Evolutionary conservation across 1,284 basidiomycete genomes (phyloP).

Genomic region (Takashimella tepidaria): DNA sequence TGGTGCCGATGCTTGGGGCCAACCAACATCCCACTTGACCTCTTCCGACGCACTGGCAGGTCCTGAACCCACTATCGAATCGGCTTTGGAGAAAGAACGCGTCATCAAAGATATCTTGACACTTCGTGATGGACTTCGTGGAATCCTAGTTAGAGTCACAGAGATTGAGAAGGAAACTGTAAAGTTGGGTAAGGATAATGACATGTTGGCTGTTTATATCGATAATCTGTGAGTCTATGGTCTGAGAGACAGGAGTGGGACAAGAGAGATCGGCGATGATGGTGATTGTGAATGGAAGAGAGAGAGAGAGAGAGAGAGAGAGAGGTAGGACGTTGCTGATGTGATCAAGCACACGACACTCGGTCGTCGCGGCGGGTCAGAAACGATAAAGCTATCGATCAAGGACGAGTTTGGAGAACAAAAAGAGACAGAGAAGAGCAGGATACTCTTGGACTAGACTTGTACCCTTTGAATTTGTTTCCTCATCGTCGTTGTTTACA

Average conservation of each 20-base stretch:
- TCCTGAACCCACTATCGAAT: slow-evolving; percentile 30
- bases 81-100: slow-evolving; percentile 38
- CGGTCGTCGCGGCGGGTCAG: slow-evolving; percentile 41
- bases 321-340: neutral
- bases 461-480: too few species aligned
- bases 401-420: too few species aligned
- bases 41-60: neutral
- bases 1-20: slow-evolving; percentile 13
- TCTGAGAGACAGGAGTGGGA: neutral
- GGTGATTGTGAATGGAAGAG: neutral
- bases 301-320: neutral
- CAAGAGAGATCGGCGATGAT: too few species aligned
- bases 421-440: neutral
- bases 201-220: slow-evolving; percentile 44
- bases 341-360: slow-evolving; percentile 39
- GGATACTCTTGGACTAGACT: neutral
- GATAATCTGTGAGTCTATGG: slow-evolving; percentile 47
- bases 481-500: neutral
- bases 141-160: slow-evolving; percentile 34
- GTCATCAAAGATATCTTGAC: slow-evolving; percentile 41
- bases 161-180: slow-evolving; percentile 44
- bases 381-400: slow-evolving; percentile 21
- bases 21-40: neutral
- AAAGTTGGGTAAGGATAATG: slow-evolving; percentile 41
- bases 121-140: slow-evolving; percentile 40